phyloP scores from a whole-genome alignment of 2,329 filamentous ascomycete genomes.

The Xylaria multiplex region DNA sequence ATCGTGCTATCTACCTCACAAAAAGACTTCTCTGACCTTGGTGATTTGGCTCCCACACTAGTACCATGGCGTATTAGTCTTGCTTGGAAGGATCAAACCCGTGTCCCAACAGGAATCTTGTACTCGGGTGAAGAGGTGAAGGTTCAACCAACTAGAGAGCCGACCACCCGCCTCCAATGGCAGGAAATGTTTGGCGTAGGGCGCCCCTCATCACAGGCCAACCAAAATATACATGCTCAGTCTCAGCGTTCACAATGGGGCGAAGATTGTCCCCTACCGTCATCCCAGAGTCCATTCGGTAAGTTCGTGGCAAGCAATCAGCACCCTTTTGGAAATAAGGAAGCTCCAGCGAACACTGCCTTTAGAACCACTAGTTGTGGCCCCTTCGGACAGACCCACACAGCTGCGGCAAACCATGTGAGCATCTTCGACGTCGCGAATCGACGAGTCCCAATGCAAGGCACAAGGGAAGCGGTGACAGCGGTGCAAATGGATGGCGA shows the following conservation, averaged over 20 bases:
- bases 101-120: slow-evolving; percentile 46
- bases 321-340: no score
- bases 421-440: no score
- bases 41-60: slow-evolving; percentile 65
- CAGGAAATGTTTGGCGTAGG: slow-evolving; percentile 51
- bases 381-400: no score
- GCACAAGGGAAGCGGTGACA: neutral
- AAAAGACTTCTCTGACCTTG: slow-evolving; percentile 65
- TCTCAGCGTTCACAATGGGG: no score
- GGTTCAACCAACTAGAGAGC: slow-evolving; percentile 40
- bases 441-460: neutral
- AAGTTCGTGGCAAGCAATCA: no score
- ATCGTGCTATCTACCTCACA: slow-evolving; percentile 72
- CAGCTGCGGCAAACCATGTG: no score
- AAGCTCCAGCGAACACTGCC: no score
- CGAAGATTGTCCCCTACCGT: no score
- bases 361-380: no score
- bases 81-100: slow-evolving; percentile 43
- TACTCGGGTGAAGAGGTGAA: slow-evolving; percentile 54
- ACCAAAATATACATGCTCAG: no score
- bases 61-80: slow-evolving; percentile 67
- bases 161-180: slow-evolving; percentile 45
- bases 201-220: slow-evolving; percentile 1
- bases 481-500: neutral
- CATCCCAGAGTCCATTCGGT: no score